Evolutionary conservation across 2,329 filamentous ascomycete species (phyloP).

Genomic region (Xylariomycetidae sp.): DNA sequence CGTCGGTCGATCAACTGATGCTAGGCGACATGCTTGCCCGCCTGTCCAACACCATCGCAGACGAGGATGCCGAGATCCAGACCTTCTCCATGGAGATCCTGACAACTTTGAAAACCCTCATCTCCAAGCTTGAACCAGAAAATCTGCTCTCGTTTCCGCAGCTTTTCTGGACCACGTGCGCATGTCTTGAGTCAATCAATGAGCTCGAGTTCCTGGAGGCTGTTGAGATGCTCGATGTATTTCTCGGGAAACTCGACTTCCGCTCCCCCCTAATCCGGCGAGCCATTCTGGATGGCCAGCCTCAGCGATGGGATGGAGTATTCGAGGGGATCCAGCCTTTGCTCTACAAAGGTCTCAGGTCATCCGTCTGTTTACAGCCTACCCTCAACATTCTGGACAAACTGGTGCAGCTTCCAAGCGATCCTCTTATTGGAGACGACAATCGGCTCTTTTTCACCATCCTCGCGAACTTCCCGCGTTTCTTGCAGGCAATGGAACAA

Average conservation of each 20-base stretch:
- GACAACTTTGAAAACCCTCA: conserved; percentile 87
- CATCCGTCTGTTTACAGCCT: conserved; percentile 71
- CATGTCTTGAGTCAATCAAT: conserved; percentile 93
- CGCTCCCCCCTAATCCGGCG: conserved; percentile 61
- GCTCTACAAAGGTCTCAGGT: conserved; percentile 87
- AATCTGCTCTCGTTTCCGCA: conserved; percentile 88
- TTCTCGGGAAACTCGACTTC: conserved; percentile 79
- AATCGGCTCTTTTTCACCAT: conserved; percentile 76
- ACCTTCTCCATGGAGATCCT: conserved; percentile 98
- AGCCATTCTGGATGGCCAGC: conserved; percentile 70
- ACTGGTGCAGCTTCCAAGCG: conserved; percentile 72
- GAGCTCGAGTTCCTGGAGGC: conserved; percentile 92
- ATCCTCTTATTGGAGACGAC: conserved; percentile 74
- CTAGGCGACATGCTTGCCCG: conserved; percentile 93
- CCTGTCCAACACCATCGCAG: conserved; percentile 92
- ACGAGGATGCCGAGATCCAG: conserved; percentile 89
- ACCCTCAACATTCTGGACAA: conserved; percentile 74
- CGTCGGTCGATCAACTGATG: conserved; percentile 86
- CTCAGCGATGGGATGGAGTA: conserved; percentile 77
- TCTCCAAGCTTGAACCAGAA: conserved; percentile 72
- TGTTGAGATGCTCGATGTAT: conserved; percentile 82
- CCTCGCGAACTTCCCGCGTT: conserved; percentile 86
- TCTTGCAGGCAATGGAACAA: conserved; percentile 72
- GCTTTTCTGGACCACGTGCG: conserved; percentile 95
- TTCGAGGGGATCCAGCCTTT: conserved; percentile 84